Conservation (phyloP, 116 monocot species). For the Cymodocea nodosa region DNA sequence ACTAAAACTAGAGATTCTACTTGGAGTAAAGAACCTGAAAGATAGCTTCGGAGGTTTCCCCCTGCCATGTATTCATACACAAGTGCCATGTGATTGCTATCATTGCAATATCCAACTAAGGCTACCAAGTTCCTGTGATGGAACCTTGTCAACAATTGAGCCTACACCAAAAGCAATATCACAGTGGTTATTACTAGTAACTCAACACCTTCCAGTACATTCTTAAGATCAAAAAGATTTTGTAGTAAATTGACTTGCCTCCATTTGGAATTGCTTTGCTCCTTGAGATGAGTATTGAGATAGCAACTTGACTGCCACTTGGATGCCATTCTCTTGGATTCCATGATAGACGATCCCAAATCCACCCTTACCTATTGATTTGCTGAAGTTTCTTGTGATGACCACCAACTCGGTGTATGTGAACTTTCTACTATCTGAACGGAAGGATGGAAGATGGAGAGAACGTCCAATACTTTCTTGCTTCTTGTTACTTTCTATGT, state of each 20-base stretch:
- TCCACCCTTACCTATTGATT: not conserved
- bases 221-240: not conserved
- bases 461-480: too few relatives aligned
- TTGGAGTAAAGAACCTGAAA: not conserved
- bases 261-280: slow-evolving; percentile 6
- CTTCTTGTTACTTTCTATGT: too few relatives aligned
- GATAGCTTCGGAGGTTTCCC: slow-evolving; percentile 6
- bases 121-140: slow-evolving; percentile 12
- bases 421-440: slow-evolving; percentile 1
- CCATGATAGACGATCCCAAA: slow-evolving; percentile 15
- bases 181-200: not conserved
- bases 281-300: slow-evolving; percentile 10
- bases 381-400: slow-evolving; percentile 9
- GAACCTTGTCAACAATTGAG: slow-evolving; percentile 4
- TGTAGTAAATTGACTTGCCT: not conserved
- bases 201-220: not conserved
- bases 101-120: slow-evolving; percentile 6
- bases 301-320: slow-evolving; percentile 3
- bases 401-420: not conserved
- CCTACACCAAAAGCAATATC: not conserved
- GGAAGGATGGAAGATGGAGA: too few relatives aligned
- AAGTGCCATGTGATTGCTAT: not conserved
- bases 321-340: not conserved
- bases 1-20: too few relatives aligned
- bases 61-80: slow-evolving; percentile 9